Conservation (phyloP, 2,329 filamentous ascomycete genomes). For the Leptographium wingfieldii region DNA sequence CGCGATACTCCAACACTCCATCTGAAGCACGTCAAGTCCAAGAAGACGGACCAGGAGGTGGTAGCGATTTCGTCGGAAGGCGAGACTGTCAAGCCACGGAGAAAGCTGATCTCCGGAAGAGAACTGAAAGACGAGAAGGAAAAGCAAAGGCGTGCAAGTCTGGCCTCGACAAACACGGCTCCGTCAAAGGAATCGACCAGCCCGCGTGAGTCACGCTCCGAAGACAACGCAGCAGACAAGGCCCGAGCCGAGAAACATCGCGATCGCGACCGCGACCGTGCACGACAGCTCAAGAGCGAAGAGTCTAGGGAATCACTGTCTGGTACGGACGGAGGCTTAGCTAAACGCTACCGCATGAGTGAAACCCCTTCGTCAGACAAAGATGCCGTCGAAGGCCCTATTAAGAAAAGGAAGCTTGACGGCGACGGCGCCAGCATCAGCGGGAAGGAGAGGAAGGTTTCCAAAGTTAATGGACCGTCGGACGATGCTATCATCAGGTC, state of each 20-base stretch:
- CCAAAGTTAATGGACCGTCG: slow-evolving; percentile 28
- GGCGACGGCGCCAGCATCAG: slow-evolving; percentile 20
- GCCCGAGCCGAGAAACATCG: slow-evolving; percentile 42
- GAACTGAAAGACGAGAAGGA: slow-evolving; percentile 43
- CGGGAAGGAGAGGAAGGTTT: slow-evolving; percentile 32
- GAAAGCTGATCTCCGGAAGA: slow-evolving; percentile 51
- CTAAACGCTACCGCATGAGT: slow-evolving; percentile 48
- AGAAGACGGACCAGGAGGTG: slow-evolving; percentile 40
- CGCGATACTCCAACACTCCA: slow-evolving; percentile 38
- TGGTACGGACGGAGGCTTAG: slow-evolving; percentile 35
- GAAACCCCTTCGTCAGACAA: slow-evolving; percentile 44
- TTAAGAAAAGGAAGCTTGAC: slow-evolving; percentile 47
- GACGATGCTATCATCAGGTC: slow-evolving; percentile 34
- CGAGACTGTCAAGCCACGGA: slow-evolving; percentile 44
- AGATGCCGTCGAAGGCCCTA: slow-evolving; percentile 36
- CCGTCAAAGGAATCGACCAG: slow-evolving; percentile 40
- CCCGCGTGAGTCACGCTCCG: slow-evolving; percentile 34
- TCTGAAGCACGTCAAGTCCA: slow-evolving; percentile 37
- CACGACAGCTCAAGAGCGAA: slow-evolving; percentile 48
- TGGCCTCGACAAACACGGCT: slow-evolving; percentile 36
- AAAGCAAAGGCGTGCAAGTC: slow-evolving; percentile 44
- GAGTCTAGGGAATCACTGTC: slow-evolving; percentile 43
- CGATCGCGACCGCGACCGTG: slow-evolving; percentile 46
- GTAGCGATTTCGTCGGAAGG: slow-evolving; percentile 41
- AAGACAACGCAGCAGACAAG: slow-evolving; percentile 35